phyloP scores from a whole-genome alignment of 495 filamentous ascomycete genomes.

The Extremus antarcticus region DNA sequence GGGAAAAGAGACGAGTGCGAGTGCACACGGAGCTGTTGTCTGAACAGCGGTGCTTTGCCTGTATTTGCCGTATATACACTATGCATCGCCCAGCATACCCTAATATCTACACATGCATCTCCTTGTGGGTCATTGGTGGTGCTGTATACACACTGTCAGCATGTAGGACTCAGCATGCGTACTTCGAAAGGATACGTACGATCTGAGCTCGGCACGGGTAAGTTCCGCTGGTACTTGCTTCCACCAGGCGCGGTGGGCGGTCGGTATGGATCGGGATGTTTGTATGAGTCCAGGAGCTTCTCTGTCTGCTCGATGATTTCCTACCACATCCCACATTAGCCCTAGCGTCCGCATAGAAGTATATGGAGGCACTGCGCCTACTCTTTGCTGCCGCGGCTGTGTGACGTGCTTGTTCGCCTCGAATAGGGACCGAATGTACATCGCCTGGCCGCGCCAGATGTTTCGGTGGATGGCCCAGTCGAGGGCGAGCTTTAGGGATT shows the following conservation, averaged over 20 bases:
- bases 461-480: conserved; percentile 88
- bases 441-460: conserved; percentile 86
- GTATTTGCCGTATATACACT: background rate
- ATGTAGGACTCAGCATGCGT: background rate
- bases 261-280: conserved; percentile 88
- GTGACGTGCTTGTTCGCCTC: conserved; percentile 81
- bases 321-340: conserved; percentile 22
- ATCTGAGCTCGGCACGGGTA: conserved; percentile 65
- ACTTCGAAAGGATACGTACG: conserved; percentile 44
- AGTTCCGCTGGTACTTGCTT: conserved; percentile 91
- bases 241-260: conserved; percentile 88
- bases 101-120: conserved; percentile 3
- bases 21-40: background rate
- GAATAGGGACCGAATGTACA: conserved; percentile 92
- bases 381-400: conserved; percentile 80
- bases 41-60: background rate
- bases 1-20: too few species aligned
- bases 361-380: conserved; percentile 32
- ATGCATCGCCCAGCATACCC: background rate
- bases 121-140: conserved; percentile 1
- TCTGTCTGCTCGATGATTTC: conserved; percentile 76
- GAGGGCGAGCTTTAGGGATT: conserved; percentile 80
- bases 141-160: background rate
- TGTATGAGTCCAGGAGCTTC: conserved; percentile 80
- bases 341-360: background rate